phyloP scores from a whole-genome alignment of 768 basidiomycete species.

The Amanita muscaria region DNA sequence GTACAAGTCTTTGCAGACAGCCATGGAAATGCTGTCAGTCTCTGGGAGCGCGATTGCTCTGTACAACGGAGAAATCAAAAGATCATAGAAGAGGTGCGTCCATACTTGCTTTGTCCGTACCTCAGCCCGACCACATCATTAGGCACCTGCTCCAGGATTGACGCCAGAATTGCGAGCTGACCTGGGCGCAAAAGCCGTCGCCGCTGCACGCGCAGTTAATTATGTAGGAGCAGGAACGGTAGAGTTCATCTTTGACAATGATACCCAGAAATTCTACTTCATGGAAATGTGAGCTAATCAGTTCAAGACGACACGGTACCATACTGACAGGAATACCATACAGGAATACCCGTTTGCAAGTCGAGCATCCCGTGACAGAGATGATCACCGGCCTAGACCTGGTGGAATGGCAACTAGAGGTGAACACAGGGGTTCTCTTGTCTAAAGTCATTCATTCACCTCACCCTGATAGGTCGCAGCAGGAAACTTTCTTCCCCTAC shows the following conservation, averaged over 20 bases:
- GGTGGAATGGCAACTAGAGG: constrained; percentile 93
- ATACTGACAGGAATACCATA: constrained; percentile 3
- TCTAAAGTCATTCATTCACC: not conserved
- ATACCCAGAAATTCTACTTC: constrained; percentile 81
- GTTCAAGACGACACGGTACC: not conserved
- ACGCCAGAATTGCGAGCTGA: constrained; percentile 71
- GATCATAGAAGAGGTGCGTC: constrained; percentile 79
- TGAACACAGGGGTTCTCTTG: constrained; percentile 15
- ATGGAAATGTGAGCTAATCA: constrained; percentile 78
- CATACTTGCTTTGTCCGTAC: not conserved
- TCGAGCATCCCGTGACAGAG: constrained; percentile 90
- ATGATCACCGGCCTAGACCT: constrained; percentile 93
- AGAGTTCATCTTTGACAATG: constrained; percentile 96
- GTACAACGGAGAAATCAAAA: constrained; percentile 93
- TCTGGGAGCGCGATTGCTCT: constrained; percentile 95
- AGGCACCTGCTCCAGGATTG: constrained; percentile 90
- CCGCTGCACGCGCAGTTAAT: constrained; percentile 85
- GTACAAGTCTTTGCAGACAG: constrained; percentile 91
- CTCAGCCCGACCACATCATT: not conserved
- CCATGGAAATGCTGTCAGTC: constrained; percentile 71
- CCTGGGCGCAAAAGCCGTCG: constrained; percentile 79
- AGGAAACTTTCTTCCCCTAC: constrained; percentile 76
- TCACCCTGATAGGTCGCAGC: constrained; percentile 56
- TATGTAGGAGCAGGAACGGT: constrained; percentile 91
- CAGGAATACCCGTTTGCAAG: constrained; percentile 81